phyloP scores from a whole-genome alignment of 768 basidiomycete species.

The Suillus sp. region DNA sequence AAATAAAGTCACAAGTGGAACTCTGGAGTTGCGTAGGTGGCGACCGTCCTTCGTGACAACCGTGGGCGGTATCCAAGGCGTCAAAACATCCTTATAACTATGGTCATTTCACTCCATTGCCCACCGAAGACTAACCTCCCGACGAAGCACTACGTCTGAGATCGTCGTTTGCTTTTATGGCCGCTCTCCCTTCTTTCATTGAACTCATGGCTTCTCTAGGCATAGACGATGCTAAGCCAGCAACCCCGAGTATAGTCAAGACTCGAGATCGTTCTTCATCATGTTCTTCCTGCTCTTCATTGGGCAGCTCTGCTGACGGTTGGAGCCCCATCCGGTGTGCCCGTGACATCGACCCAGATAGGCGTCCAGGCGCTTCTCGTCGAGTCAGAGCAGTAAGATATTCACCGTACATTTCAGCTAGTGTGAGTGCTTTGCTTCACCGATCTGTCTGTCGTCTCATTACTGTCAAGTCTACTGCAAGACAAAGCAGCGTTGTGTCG shows the following conservation, averaged over 20 bases:
- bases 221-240: slow-evolving; percentile 49
- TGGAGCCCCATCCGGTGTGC: slow-evolving; percentile 35
- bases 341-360: slow-evolving; percentile 34
- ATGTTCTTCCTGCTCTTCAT: slow-evolving; percentile 49
- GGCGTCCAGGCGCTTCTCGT: slow-evolving; percentile 30
- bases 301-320: slow-evolving; percentile 39
- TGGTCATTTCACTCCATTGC: slow-evolving; percentile 18
- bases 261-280: slow-evolving; percentile 41
- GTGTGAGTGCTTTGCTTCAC: slow-evolving; percentile 20
- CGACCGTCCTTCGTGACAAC: slow-evolving; percentile 37
- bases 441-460: background rate
- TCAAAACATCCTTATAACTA: slow-evolving; percentile 30
- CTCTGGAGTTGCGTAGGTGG: slow-evolving; percentile 31
- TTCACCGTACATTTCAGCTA: slow-evolving; percentile 34
- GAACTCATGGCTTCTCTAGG: slow-evolving; percentile 86
- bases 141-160: slow-evolving; percentile 25
- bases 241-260: slow-evolving; percentile 28
- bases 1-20: slow-evolving; percentile 27
- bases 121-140: slow-evolving; percentile 21
- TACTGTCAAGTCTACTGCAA: slow-evolving; percentile 33
- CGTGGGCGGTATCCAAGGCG: slow-evolving; percentile 40
- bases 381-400: slow-evolving; percentile 29
- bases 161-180: slow-evolving; percentile 49
- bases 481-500: slow-evolving; percentile 52
- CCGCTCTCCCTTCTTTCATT: slow-evolving; percentile 82